Evolutionary conservation across 208 protist genomes (phyloP).

Genomic region (Acanthamoeba culbertsoni): DNA sequence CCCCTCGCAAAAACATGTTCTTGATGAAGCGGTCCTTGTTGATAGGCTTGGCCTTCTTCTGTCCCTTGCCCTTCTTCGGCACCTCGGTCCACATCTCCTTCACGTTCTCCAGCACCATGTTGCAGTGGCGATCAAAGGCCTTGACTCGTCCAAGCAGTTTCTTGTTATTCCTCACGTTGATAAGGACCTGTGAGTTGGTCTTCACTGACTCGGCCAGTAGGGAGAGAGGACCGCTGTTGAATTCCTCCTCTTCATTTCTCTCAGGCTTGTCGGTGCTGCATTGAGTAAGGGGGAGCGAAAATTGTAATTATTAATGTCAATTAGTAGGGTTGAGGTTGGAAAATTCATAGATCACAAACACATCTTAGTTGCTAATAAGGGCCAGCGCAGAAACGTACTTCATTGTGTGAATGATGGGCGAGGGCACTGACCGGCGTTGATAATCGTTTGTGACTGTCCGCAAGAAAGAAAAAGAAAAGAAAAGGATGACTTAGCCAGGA

Average conservation of each 20-base stretch:
- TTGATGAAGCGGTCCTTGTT: conserved; percentile 87
- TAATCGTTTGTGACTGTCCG: background rate
- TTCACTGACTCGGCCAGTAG: conserved; percentile 88
- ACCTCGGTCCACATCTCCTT: conserved; percentile 96
- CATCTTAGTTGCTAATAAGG: no score
- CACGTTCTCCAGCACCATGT: conserved; percentile 98
- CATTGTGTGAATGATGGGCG: conserved; percentile 16
- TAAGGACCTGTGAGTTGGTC: conserved; percentile 93
- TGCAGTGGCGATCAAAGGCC: conserved; percentile 99
- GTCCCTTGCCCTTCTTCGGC: conserved; percentile 87
- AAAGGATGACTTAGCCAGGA: background rate
- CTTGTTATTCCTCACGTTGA: conserved; percentile 99
- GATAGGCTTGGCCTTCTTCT: conserved; percentile 86
- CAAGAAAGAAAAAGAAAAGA: conserved; percentile 14
- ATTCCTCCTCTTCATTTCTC: conserved; percentile 75
- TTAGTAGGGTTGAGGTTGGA: background rate
- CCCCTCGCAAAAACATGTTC: conserved; percentile 98
- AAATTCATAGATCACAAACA: no score
- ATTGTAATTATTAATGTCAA: background rate
- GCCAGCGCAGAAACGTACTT: background rate
- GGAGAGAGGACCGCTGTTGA: conserved; percentile 87
- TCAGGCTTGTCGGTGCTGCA: background rate
- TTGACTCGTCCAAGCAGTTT: conserved; percentile 97
- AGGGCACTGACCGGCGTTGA: background rate
- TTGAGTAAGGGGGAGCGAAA: background rate